A percentile compares a stretch with the other conserved stretches of the same genome.
phyloP scores from a whole-genome alignment of 2,329 filamentous ascomycete species.

The Pseudogymnoascus sp. region DNA sequence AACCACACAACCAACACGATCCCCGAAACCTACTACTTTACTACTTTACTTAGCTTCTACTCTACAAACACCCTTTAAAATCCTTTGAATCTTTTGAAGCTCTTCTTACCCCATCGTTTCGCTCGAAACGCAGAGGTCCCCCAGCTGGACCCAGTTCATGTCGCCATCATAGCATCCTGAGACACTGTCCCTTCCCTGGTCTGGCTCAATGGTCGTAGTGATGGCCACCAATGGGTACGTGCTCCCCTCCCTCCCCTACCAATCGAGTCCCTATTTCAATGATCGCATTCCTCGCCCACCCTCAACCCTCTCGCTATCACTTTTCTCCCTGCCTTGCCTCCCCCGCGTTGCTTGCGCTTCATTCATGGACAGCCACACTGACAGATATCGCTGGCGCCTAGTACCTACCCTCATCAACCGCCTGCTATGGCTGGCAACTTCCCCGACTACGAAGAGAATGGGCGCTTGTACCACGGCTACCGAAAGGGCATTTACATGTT shows the following conservation, averaged over 20 bases:
- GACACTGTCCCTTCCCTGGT: constrained; percentile 4
- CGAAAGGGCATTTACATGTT: constrained; percentile 63
- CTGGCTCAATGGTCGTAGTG: constrained; percentile 20
- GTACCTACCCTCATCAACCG: constrained; percentile 6
- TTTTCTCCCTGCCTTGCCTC: constrained; percentile 9
- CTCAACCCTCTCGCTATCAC: constrained; percentile 11
- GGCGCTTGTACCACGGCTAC: constrained; percentile 61
- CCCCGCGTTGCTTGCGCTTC: constrained; percentile 17
- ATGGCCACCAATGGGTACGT: constrained; percentile 27
- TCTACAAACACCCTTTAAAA: background rate
- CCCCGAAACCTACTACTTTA: background rate
- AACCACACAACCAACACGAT: background rate
- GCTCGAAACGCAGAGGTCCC: background rate
- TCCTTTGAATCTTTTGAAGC: background rate
- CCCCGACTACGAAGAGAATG: constrained; percentile 52
- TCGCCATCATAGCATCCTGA: constrained; percentile 2
- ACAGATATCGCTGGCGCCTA: background rate
- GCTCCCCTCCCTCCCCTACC: constrained; percentile 6
- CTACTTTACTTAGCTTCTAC: background rate
- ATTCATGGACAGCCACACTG: constrained; percentile 13
- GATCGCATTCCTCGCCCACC: background rate
- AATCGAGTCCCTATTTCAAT: constrained; percentile 4
- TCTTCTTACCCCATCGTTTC: background rate
- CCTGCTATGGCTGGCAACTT: constrained; percentile 22
- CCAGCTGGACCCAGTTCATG: background rate